Evolutionary conservation across 2,329 filamentous ascomycete species (phyloP).

Genomic region (Aspergillus intermedius): DNA sequence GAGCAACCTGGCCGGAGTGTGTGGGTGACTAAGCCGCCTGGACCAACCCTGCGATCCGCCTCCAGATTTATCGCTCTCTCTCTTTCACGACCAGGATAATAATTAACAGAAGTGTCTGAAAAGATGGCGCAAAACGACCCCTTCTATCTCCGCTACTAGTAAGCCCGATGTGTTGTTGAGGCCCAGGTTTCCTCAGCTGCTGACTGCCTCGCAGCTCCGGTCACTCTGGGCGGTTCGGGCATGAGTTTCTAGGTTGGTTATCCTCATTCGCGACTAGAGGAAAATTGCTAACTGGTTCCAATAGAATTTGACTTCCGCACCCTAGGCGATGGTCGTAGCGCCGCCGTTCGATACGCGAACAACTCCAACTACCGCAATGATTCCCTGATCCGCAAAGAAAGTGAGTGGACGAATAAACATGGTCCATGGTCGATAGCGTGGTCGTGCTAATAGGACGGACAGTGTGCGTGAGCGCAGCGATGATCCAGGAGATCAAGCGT

Average conservation of each 20-base stretch:
- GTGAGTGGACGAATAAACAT: conserved; percentile 57
- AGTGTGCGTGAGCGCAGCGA: conserved; percentile 93
- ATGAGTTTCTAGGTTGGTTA: conserved; percentile 83
- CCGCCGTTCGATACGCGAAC: conserved; percentile 93
- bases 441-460: conserved; percentile 14
- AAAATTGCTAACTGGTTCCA: not conserved
- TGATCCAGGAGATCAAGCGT: conserved; percentile 91
- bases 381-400: conserved; percentile 98
- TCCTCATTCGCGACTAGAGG: not conserved
- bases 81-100: too few relatives aligned
- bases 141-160: conserved; percentile 98
- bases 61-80: not conserved
- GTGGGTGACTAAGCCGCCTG: conserved; percentile 40
- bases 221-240: conserved; percentile 93
- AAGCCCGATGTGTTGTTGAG: conserved; percentile 35
- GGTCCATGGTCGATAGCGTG: conserved; percentile 2
- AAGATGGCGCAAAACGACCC: conserved; percentile 68
- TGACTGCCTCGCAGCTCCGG: conserved; percentile 64
- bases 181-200: conserved; percentile 36
- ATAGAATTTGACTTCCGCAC: conserved; percentile 94
- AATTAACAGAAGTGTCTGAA: conserved; percentile 7
- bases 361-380: conserved; percentile 99
- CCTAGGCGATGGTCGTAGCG: conserved; percentile 85
- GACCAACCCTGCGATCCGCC: conserved; percentile 17
- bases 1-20: conserved; percentile 33